Percentiles rank a stretch among this genome's conserved stretches.
Evolutionary conservation across 1,284 basidiomycete species (phyloP).

Genomic region (Ustilago lituana): DNA sequence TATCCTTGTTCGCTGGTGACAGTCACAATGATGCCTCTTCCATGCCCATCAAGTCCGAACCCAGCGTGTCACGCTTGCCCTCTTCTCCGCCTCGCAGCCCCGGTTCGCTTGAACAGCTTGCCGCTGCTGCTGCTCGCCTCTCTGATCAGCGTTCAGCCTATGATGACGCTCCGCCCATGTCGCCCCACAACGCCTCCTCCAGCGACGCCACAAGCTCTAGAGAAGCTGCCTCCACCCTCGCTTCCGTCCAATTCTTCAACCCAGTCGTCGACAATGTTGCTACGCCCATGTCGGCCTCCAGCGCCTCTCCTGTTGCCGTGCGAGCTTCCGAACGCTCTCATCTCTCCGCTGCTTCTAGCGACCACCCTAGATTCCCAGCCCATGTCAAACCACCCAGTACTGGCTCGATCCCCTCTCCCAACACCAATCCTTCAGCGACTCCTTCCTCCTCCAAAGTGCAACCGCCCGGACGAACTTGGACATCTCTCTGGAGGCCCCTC

Average conservation of each 20-base stretch:
- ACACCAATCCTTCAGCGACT: conserved; percentile 4
- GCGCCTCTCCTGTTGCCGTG: conserved; percentile 14
- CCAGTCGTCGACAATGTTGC: conserved; percentile 14
- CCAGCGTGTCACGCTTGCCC: conserved; percentile 13
- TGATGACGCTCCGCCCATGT: conserved; percentile 20
- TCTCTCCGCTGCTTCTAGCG: background rate
- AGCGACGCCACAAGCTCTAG: conserved; percentile 22
- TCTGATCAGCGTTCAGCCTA: conserved; percentile 31
- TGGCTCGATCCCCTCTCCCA: conserved; percentile 13
- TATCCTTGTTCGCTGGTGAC: background rate
- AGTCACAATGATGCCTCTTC: background rate
- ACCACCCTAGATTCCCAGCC: background rate
- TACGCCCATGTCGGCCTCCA: conserved; percentile 9
- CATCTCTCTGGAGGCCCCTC: conserved; percentile 45
- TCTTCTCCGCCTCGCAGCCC: conserved; percentile 37
- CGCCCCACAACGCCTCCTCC: conserved; percentile 24
- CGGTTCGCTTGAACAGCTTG: conserved; percentile 42
- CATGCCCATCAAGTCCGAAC: conserved; percentile 12
- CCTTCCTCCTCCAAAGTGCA: conserved; percentile 19
- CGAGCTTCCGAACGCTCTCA: conserved; percentile 8
- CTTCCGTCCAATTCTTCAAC: conserved; percentile 50
- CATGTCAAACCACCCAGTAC: conserved; percentile 1
- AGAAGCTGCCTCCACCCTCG: conserved; percentile 34
- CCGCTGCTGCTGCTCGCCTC: conserved; percentile 42
- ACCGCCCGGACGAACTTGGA: conserved; percentile 47